Percentiles rank a stretch among this genome's conserved stretches.
These are phyloP conservation scores for Chrysoporthe puriensis DNA, from an alignment of 2,329 filamentous ascomycete genomes.

Conservation along the genomic window DNA sequence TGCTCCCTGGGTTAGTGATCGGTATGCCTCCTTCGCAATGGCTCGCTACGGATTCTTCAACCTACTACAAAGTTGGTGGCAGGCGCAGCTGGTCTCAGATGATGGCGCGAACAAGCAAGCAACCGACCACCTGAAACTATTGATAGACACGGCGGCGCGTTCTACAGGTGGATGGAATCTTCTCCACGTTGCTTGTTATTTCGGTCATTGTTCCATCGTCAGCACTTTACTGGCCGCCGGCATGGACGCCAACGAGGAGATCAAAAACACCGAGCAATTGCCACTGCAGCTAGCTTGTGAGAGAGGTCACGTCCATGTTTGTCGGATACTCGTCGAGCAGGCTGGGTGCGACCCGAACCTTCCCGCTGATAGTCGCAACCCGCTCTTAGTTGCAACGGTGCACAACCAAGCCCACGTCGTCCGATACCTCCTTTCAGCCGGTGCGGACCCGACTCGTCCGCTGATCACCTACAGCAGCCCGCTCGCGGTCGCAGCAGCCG, in stretches of 20 bases:
- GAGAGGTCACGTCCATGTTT: neutral
- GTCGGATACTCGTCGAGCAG: neutral
- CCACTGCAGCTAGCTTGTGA: neutral
- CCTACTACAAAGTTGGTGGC: constrained; percentile 1
- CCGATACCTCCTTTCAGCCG: neutral
- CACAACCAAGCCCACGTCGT: neutral
- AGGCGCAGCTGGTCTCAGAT: neutral
- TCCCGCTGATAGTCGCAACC: neutral
- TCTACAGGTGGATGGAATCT: neutral
- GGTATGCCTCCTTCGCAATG: neutral
- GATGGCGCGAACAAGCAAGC: too few relatives aligned
- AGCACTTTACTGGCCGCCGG: neutral
- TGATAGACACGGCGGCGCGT: neutral
- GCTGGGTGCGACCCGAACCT: neutral
- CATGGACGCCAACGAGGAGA: neutral
- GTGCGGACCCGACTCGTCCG: neutral
- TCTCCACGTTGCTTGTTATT: constrained; percentile 1
- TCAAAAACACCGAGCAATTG: neutral
- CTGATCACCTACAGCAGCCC: neutral
- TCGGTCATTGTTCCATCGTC: neutral
- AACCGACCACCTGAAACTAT: neutral
- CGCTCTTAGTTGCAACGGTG: neutral
- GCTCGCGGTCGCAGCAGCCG: neutral
- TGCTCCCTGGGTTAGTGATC: neutral
- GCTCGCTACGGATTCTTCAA: neutral